Evolutionary conservation across 1,284 basidiomycete species (phyloP), one percentile per base, ranked within the genome.

Genomic region (Ganoderma sp.): DNA sequence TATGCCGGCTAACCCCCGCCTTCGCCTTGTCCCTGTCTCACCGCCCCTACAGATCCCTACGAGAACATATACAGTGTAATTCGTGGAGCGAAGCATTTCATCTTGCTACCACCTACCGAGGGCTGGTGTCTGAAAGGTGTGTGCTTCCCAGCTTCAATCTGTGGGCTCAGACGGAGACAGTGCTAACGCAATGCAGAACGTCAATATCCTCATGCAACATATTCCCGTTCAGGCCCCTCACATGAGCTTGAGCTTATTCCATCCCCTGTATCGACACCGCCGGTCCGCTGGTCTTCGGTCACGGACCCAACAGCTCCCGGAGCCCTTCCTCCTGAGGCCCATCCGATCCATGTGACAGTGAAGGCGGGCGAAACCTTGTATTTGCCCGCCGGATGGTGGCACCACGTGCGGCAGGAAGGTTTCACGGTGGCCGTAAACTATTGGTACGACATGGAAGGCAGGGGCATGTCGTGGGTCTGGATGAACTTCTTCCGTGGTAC

Each of bases 51-150:
- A 94, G 94, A 96, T 79, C 94, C 93, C 1, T 97, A 96, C 75
- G 95, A 97, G 80, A 98, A 97, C 77, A 87, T 97, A 63, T 97
- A 97, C 78, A 87, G 90, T 12, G 94, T 98, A 37, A 81, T 96
- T 63, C 86, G 92, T 64, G 96, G 95, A 4, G 81, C 85, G 52
- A 98, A 97, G 76, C 89, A 90, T 41, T 97, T 98, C 75, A 92
- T 90, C 0, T 83, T 98, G 15, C 80, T 96, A 32, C 92, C 95
- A 1, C 96, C 96, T 1, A 91, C 91, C 10, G 95, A 96, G 75
- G 90, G 91, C n/a, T 91, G 90, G 84, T 90, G 88, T 78, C 78
- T 97, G 61, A 80, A 89, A 81, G 95, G 95, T 95, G 66, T 57
- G 85, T 68, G 48, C 48, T 52, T 25, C 22, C 48, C 48, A 14